Evolutionary conservation across 495 filamentous ascomycete genomes (phyloP).

Genomic region (Podospora sp.): DNA sequence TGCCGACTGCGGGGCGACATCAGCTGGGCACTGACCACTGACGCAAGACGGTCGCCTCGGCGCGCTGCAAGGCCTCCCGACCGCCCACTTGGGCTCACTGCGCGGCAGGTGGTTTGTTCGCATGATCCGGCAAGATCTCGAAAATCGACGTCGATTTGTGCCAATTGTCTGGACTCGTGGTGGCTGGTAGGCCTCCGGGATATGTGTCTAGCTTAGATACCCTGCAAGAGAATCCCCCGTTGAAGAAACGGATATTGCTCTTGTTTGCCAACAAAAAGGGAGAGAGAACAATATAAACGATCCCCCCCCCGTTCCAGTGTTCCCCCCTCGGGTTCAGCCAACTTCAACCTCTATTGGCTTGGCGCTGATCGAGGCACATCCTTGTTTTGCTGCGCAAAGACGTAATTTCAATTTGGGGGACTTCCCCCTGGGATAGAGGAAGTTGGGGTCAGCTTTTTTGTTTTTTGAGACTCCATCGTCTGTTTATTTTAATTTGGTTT

Average conservation of each 20-base stretch:
- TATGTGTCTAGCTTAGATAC: no score
- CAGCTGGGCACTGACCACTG: slow-evolving; percentile 3
- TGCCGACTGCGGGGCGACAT: background rate
- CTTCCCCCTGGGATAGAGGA: background rate
- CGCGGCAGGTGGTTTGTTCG: background rate
- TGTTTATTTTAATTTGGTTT: no score
- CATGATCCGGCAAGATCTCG: background rate
- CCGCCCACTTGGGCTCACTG: background rate
- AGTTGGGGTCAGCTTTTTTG: background rate
- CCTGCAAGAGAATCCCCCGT: no score
- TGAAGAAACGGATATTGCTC: no score
- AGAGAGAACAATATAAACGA: background rate
- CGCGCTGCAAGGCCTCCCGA: slow-evolving; percentile 4
- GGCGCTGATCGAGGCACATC: slow-evolving; percentile 3
- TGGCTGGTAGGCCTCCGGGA: no score
- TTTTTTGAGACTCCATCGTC: no score
- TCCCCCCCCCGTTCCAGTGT: background rate
- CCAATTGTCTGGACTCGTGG: no score
- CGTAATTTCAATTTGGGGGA: background rate
- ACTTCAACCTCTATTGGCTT: slow-evolving; percentile 4
- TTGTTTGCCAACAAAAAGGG: no score
- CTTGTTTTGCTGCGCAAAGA: slow-evolving; percentile 1
- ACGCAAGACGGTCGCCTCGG: slow-evolving; percentile 5
- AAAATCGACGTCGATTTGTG: no score
- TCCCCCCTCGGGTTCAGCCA: background rate